Percentiles rank a stretch among this genome's conserved stretches.
phyloP scores from a whole-genome alignment of 2,329 filamentous ascomycete species.

The Fusarium goolgardi region DNA sequence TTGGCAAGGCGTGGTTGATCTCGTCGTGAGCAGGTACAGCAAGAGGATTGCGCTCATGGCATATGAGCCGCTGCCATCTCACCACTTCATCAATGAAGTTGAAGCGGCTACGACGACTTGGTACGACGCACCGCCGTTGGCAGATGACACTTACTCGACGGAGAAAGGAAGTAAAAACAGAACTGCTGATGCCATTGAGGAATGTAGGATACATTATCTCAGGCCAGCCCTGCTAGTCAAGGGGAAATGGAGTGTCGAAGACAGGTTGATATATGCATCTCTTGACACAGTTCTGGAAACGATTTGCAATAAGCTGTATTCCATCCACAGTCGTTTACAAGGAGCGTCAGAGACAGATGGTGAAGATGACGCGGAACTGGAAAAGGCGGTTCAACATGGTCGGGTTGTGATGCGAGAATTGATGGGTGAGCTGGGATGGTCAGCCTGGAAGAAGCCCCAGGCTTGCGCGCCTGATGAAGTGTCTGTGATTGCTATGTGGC shows the following conservation, averaged over 20 bases:
- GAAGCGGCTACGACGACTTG: constrained; percentile 56
- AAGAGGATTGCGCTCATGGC: constrained; percentile 61
- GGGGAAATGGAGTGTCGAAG: constrained; percentile 54
- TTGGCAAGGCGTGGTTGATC: constrained; percentile 75
- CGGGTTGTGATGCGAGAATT: constrained; percentile 49
- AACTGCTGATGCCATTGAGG: constrained; percentile 53
- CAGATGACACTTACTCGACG: constrained; percentile 35
- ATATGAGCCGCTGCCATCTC: constrained; percentile 42
- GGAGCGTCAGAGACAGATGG: constrained; percentile 25
- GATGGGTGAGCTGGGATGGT: constrained; percentile 66
- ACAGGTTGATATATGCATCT: constrained; percentile 59
- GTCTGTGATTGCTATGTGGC: constrained; percentile 74
- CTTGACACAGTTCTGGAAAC: constrained; percentile 53
- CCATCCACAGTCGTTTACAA: constrained; percentile 37
- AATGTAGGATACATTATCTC: constrained; percentile 62
- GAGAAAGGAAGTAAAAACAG: constrained; percentile 48
- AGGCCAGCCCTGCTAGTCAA: constrained; percentile 42
- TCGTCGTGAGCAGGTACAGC: constrained; percentile 72
- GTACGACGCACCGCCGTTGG: constrained; percentile 54
- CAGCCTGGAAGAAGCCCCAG: constrained; percentile 67
- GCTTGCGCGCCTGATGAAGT: constrained; percentile 65
- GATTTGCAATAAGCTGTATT: constrained; percentile 54
- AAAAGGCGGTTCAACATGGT: constrained; percentile 33
- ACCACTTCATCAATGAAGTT: constrained; percentile 52
- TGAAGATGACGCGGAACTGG: constrained; percentile 6